phyloP scores from a whole-genome alignment of 345 rosid species.

The Odontarrhena argentea region DNA sequence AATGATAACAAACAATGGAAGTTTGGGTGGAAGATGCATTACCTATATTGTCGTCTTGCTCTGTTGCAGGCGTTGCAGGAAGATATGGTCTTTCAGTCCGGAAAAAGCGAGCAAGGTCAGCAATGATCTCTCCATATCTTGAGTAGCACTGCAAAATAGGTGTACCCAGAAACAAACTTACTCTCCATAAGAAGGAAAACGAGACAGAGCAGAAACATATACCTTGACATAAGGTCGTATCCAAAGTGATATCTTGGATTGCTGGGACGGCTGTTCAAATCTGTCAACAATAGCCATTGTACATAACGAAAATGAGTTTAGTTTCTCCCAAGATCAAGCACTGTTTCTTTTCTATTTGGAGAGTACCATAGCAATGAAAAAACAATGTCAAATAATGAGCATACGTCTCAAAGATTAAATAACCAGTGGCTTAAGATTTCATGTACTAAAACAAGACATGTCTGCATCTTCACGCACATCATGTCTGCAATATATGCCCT shows the following conservation, averaged over 20 bases:
- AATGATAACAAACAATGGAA: conserved; percentile 7
- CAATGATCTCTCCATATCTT: conserved; percentile 84
- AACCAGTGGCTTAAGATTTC: conserved; percentile 12
- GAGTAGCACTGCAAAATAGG: conserved; percentile 65
- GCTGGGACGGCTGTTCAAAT: conserved; percentile 69
- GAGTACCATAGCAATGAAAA: conserved; percentile 16
- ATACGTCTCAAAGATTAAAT: not conserved
- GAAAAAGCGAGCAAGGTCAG: conserved; percentile 81
- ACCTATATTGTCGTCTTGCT: conserved; percentile 52
- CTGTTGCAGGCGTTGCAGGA: conserved; percentile 44
- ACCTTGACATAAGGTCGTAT: conserved; percentile 91
- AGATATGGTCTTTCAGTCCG: conserved; percentile 52
- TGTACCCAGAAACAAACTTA: conserved; percentile 31
- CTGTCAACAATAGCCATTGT: conserved; percentile 48
- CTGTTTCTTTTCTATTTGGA: conserved; percentile 24
- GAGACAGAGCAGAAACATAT: conserved; percentile 28
- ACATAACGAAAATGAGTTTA: conserved; percentile 1
- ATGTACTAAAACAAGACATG: conserved; percentile 21
- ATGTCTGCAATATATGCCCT: not conserved
- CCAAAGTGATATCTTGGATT: conserved; percentile 87
- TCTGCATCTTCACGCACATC: conserved; percentile 1
- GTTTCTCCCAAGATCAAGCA: conserved; percentile 12
- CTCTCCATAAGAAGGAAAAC: conserved; percentile 17
- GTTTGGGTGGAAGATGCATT: conserved; percentile 38
- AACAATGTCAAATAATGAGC: conserved; percentile 10